Base-by-base conservation (phyloP, 768 basidiomycete species). In the Amanita rubescens region DNA sequence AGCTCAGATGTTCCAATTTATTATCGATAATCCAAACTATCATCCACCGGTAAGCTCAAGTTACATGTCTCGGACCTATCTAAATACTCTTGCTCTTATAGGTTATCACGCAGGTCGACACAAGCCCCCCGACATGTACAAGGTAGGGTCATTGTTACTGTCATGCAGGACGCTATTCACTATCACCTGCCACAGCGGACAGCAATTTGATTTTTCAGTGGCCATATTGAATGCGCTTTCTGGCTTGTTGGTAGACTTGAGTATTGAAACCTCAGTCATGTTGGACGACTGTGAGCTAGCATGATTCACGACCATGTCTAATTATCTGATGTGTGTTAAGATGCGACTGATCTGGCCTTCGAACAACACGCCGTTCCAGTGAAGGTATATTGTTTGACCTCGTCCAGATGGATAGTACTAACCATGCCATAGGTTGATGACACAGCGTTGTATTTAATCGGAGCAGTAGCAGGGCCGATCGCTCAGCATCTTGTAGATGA, bases 381-480 rank as follows among this genome's bases (percentile, higher is more conserved):
- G 0, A 66, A 75, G 41, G 82, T 82, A 63, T 37, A 20, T 4
- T 19, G 9, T 24, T 62, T 74, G 59, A 14, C 33, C 37, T 25
- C 5, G 34, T 2, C 39, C n/a, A 2, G 27, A 55, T 24, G 32
- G 42, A 39, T 25, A 22, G 37, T 12, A 38, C 62, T 43, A 35
- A 19, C 42, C 30, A 22, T 51, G 39, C 44, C 46, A 5, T 55
- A 85, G 79, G 82, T 80, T 2, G 87, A 87, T 63, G 60, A 74
- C 56, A 81, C 81, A 2, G 78, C 75, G 0, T 66, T 89, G 22
- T 85, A 78, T 66, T 72, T 87, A 47, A 82, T 87, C 37, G 83
- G 84, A n/a, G 83, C 79, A 3, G 82, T 87, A 27, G 82, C 84
- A 38, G 81, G 75, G 15, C 83, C 85, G 12, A 69, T 84, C 25